Base-by-base conservation (phyloP, 164 flowering plant genomes). In the Chloranthus sessilifolius region DNA sequence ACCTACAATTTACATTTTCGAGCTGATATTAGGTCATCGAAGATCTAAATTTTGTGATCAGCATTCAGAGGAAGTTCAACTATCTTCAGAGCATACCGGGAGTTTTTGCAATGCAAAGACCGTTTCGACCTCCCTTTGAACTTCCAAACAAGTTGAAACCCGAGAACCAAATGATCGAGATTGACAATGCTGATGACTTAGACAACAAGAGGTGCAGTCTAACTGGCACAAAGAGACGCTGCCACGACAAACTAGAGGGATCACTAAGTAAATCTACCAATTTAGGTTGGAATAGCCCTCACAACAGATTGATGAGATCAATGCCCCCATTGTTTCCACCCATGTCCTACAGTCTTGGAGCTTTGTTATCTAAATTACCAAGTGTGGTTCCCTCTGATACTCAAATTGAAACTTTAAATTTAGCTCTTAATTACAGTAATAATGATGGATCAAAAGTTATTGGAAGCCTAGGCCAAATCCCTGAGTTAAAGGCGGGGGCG, bases 61-160 rank as follows among this genome's bases (percentile, higher is more conserved):
- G 54, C 73, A 70, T 79, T 37, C 88, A 77, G 58, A 75, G 90
- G 63, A 85, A 80, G 59, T 79, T 85, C 75, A 77, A 73, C 74
- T 79, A 75, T 56, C 66, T 82, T 14, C 83, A 75, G 41, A 80
- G 79, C 71, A 69, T 82, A 35, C 85, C 89, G 0, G 85, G 87
- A 5, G 58, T 75, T 16, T 74, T 75, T 28, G 59, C 85, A 0
- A 54, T 79, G 23, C 89, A 79, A 47, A 77, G 95, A 67, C 82
- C 88, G 46, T 55, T 64, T 37, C 43, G 62, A 27, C 64, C 85
- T 37, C 17, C 52, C 12, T 24, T 24, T 56, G 76, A 69, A 43
- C 54, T 61, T 44, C 70, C 70, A 31, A 50, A 71, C 56, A 27
- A 51, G 21, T 39, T 53, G 19, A 66, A 66, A 30, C 59, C 64